Conservation (phyloP, 2,329 filamentous ascomycete genomes). For the Sodiomyces alkalinus region DNA sequence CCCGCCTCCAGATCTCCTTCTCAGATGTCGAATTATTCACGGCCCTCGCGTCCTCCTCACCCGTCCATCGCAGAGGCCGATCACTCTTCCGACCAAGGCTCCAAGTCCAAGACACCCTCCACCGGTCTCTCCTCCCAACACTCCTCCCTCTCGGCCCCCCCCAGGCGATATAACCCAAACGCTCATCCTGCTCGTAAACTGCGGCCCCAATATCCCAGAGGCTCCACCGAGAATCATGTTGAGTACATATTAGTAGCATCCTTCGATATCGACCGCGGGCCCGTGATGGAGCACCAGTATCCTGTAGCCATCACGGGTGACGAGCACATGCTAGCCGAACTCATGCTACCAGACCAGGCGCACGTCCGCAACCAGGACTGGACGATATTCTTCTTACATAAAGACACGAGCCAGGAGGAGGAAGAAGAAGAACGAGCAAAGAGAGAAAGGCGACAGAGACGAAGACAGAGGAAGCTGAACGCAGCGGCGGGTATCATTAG, state of each 20-base stretch:
- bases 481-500: slow-evolving; percentile 31
- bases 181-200: slow-evolving; percentile 38
- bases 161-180: slow-evolving; percentile 33
- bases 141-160: slow-evolving; percentile 39
- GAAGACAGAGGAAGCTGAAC: slow-evolving; percentile 36
- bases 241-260: slow-evolving; percentile 96
- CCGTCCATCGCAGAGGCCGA: slow-evolving; percentile 34
- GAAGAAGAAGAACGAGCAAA: slow-evolving; percentile 56
- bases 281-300: slow-evolving; percentile 97
- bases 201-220: slow-evolving; percentile 63
- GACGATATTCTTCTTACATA: slow-evolving; percentile 98
- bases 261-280: slow-evolving; percentile 91
- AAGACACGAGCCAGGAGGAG: slow-evolving; percentile 73
- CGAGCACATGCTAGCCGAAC: slow-evolving; percentile 93
- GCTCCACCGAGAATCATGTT: slow-evolving; percentile 77
- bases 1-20: slow-evolving; percentile 43
- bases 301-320: slow-evolving; percentile 90
- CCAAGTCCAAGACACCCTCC: slow-evolving; percentile 44
- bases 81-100: slow-evolving; percentile 42
- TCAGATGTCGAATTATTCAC: slow-evolving; percentile 38
- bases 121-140: slow-evolving; percentile 43
- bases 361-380: slow-evolving; percentile 92
- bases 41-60: slow-evolving; percentile 40
- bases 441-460: slow-evolving; percentile 35
- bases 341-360: slow-evolving; percentile 96